phyloP scores from a whole-genome alignment of 164 flowering plant species.

The Piper betle region DNA sequence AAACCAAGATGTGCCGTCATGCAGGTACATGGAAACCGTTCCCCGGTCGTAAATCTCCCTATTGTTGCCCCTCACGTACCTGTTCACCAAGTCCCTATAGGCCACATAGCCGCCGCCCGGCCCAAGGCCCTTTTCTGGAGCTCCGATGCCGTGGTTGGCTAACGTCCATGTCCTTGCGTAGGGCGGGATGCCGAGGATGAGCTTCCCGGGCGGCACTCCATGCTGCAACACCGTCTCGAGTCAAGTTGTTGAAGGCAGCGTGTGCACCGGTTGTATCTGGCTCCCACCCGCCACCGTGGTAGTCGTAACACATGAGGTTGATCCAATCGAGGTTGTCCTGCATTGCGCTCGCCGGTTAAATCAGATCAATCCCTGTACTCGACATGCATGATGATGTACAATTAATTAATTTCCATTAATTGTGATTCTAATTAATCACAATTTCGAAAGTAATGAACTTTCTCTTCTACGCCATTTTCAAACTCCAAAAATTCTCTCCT shows the following conservation, averaged over 20 bases:
- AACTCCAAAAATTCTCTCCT: no score
- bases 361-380: background rate
- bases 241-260: conserved; percentile 17
- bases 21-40: conserved; percentile 15
- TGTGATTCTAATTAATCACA: no score
- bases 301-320: conserved; percentile 17
- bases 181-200: conserved; percentile 22
- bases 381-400: no score
- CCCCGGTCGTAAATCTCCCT: conserved; percentile 13
- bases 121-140: conserved; percentile 16
- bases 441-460: no score
- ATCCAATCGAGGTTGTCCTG: conserved; percentile 9
- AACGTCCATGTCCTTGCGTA: conserved; percentile 25
- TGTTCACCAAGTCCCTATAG: conserved; percentile 11
- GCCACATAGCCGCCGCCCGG: conserved; percentile 11
- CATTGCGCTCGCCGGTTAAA: conserved; percentile 9
- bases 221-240: conserved; percentile 18
- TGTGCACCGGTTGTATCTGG: conserved; percentile 17
- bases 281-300: conserved; percentile 14
- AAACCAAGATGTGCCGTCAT: conserved; percentile 15
- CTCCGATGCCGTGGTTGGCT: conserved; percentile 23
- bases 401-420: no score
- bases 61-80: conserved; percentile 5
- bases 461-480: no score
- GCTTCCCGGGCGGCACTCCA: conserved; percentile 18